Evolutionary conservation across 345 rosid genomes (phyloP), one percentile per base, ranked within the genome.

Genomic region (Boechera stricta): DNA sequence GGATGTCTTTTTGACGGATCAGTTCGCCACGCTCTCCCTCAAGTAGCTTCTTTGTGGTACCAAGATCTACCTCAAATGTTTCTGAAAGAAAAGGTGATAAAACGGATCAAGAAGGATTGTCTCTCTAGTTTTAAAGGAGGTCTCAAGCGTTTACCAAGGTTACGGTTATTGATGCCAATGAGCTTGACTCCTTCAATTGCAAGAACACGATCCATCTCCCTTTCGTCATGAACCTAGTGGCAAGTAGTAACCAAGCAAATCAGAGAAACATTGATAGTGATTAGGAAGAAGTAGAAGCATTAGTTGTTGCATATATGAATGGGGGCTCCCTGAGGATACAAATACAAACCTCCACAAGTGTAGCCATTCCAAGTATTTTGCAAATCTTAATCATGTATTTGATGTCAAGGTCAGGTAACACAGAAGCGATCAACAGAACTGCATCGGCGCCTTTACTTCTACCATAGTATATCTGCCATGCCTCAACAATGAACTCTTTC

Each of bases 201-300:
- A 77, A 95, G 93, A 76, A 92, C 93, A 5, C 98, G 96, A 69
- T 92, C 97, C 94, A 95, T 91, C 85, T 95, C 98, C 74, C 82
- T 86, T 83, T 91, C 98, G 62, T 95, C 84, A 2, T 95, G 99
- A 73, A 92, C 99, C 99, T 95, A 70, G 60, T 6, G 59, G 5
- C n/a, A 36, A 69, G 26, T 38, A 45, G 56, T 44, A 63, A 60
- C 49, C 64, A 39, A 7, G 38, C 18, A 1, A 48, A 26, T 45
- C 61, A 70, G 55, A 26, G 33, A 72, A 57, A 9, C 7, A 29
- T 15, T 35, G 31, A 38, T 4, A 10, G 26, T 35, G 63, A 13
- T 36, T 16, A 73, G 8, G 16, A 72, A 49, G 70, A 52, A 51
- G 56, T 12, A 61, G 61, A 73, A 31, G 13, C 42, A 73, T 60